Evolutionary conservation across 1,284 basidiomycete genomes (phyloP).

Genomic region (Ceratobasidium sp.): DNA sequence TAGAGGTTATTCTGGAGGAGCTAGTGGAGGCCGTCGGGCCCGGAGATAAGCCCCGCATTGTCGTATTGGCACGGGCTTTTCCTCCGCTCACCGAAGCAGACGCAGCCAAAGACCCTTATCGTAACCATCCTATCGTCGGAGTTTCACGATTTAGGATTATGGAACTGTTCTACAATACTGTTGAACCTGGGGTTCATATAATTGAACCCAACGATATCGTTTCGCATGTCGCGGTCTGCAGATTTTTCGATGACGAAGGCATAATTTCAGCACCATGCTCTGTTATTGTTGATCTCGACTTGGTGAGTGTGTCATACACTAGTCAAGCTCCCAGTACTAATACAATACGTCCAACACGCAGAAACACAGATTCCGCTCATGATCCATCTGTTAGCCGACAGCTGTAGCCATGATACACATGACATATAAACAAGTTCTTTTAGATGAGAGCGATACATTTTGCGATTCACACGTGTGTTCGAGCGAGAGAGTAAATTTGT

Average conservation of each 20-base stretch:
- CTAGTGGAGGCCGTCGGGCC: neutral
- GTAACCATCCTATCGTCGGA: conserved; percentile 1
- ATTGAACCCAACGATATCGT: too few relatives aligned
- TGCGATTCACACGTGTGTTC: too few relatives aligned
- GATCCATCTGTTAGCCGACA: too few relatives aligned
- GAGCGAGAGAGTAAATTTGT: too few relatives aligned
- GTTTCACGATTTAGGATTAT: neutral
- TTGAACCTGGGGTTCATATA: neutral
- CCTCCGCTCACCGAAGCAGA: neutral
- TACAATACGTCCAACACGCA: too few relatives aligned
- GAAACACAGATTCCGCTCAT: too few relatives aligned
- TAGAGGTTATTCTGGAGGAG: neutral
- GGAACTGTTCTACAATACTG: neutral
- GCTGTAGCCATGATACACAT: too few relatives aligned
- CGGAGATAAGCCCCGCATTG: too few relatives aligned
- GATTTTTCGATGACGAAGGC: neutral
- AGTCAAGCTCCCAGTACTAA: too few relatives aligned
- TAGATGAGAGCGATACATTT: too few relatives aligned
- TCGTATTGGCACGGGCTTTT: neutral
- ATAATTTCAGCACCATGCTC: neutral
- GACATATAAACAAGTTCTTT: too few relatives aligned
- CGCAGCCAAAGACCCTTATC: neutral
- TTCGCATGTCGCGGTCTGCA: neutral
- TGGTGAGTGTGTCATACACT: too few relatives aligned
- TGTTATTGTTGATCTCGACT: neutral